Evolutionary conservation across 1,284 basidiomycete genomes (phyloP), one percentile per base, ranked within the genome.

Genomic region (Rhodotorula sp.): DNA sequence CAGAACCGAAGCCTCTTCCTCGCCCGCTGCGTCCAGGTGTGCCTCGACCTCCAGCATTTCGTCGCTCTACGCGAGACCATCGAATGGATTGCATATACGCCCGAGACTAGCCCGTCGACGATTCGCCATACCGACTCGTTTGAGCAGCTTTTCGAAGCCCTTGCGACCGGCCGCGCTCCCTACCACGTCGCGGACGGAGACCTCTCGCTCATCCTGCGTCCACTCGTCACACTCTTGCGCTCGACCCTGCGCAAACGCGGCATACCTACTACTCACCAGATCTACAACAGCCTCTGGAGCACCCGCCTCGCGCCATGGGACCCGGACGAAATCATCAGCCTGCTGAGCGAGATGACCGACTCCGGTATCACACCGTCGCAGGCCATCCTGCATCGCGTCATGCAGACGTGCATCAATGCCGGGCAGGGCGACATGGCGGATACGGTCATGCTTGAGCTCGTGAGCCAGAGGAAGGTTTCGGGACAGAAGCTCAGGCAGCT

Each of bases 31-130:
- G 24, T 75, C 8, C 62, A 73, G 48, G 58, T 64, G 58, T 73
- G 73, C 24, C 44, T 75, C 56, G 57, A 53, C 22, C 62, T 68
- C 22, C 54, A 60, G 17, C 71, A 75, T 53, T 73, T 67, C 57
- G 67, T 73, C 62, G 74, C 71, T 1, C 49, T 66, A 13, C 64
- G 71, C n/a, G 74, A 75, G 52, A 56, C 51, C 19, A 52, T 75
- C 65, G 67, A 72, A 24, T 73, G 62, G 63, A 29, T 73, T 22
- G 65, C 62, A 17, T 59, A 47, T 55, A 57, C 59, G 27, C n/a
- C 24, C 30, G 49, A 29, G 13, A n/a, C 34, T 17, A 36, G 20
- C 13, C 15, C 51, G 17, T 34, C 34, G 27, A 53, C 58, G 7
- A 29, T 59, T 34, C n/a, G 53, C 4, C 34, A 44, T 20, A 20